Evolutionary conservation across 1,139 yeast species (phyloP), one percentile per base, ranked within the genome.

Genomic region (Saccharomyces hybrid): DNA sequence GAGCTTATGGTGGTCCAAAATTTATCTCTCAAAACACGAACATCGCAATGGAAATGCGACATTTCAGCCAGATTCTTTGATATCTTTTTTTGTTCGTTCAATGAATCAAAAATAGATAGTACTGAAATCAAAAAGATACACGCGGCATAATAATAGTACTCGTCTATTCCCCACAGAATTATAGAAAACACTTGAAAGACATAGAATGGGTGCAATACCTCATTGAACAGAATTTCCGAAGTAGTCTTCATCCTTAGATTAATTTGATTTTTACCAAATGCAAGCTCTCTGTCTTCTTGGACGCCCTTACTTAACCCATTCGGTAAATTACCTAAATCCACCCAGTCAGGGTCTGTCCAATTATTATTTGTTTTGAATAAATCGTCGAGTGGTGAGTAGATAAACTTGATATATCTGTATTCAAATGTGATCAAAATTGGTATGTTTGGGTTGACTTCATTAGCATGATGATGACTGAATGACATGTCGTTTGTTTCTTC

Each of bases 171-270:
- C 99, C 99, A 93, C 49, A 93, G 75, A 41, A 90, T 74, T 55
- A 93, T 86, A 2, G 97, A 90, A 67, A 93, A 91, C 1, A 93
- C 84, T 71, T 95, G 99, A 69, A 93, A 93, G 46, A 95, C 79
- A 68, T 95, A 93, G 67, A 93, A 93, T 1, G 99, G 99, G 69
- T 93, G 99, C 52, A 93, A 73, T 0, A 89, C 89, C 70, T 95
- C 99, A 64, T 90, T 96, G 31, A 86, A 75, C 50, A 95, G 75
- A 51, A 95, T 77, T 65, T 83, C 82, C 0, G 74, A 42, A 1
- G 82, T 75, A 0, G 91, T 69, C 59, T 90, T 93, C 59, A 88
- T 95, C 55, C 83, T 82, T 61, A 93, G 81, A 56, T 86, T 87
- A 55, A 93, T 81, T 32, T 81, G 73, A 69, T 93, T 93, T 31